A percentile compares a stretch with the other conserved stretches of the same genome.
Evolutionary conservation across 768 basidiomycete species (phyloP).

Genomic region (Fomitopsis pulvina): DNA sequence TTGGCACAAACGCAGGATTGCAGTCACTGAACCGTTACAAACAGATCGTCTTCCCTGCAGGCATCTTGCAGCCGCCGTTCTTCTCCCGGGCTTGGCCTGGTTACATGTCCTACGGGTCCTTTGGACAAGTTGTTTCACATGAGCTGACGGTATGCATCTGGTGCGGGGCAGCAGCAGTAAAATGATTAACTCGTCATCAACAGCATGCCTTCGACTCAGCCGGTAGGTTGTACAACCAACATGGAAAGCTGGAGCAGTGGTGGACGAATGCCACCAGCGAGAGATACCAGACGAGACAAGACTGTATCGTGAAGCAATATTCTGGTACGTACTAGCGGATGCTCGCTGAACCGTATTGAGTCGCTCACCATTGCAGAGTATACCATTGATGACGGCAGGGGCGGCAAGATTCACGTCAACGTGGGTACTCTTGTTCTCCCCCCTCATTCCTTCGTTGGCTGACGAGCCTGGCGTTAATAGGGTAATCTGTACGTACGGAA

Average conservation of each 20-base stretch:
- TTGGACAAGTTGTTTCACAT: conserved; percentile 89
- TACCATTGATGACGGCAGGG: conserved; percentile 79
- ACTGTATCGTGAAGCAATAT: conserved; percentile 90
- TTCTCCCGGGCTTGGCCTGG: conserved; percentile 82
- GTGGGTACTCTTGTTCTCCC: conserved; percentile 36
- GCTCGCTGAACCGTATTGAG: neutral
- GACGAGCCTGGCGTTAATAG: conserved; percentile 28
- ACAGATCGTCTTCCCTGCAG: conserved; percentile 93
- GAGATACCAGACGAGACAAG: conserved; percentile 75
- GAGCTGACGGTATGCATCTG: conserved; percentile 67
- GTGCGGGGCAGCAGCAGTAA: neutral
- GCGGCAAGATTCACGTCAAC: conserved; percentile 79
- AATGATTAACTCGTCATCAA: neutral
- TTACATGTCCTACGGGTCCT: conserved; percentile 87
- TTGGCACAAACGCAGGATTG: neutral
- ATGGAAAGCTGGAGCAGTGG: conserved; percentile 86
- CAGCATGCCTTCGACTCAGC: conserved; percentile 90
- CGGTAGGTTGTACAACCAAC: conserved; percentile 84
- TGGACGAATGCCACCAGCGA: conserved; percentile 86
- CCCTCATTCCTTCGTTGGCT: neutral
- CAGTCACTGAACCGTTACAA: neutral
- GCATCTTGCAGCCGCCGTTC: conserved; percentile 90
- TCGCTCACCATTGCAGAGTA: conserved; percentile 63
- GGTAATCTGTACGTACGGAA: conserved; percentile 68
- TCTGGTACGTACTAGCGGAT: conserved; percentile 44